phyloP scores from a whole-genome alignment of 1,284 basidiomycete species.

The Sporisorium scitamineum region DNA sequence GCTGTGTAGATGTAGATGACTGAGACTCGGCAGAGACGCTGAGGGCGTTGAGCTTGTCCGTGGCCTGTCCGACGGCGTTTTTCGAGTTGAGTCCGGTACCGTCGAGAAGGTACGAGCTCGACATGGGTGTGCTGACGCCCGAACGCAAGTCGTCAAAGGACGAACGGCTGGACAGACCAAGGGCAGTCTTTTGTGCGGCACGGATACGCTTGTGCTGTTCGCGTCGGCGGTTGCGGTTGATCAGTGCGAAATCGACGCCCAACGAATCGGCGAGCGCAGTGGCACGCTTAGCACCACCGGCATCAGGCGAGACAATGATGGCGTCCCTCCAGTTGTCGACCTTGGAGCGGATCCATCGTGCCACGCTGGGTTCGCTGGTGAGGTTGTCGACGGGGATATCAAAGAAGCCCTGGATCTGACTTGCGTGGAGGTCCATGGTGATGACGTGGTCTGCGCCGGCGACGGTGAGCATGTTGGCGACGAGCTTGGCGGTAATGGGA shows the following conservation, averaged over 20 bases:
- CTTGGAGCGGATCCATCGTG: constrained; percentile 80
- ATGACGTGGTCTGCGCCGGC: constrained; percentile 99
- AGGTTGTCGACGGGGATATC: constrained; percentile 97
- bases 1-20: constrained; percentile 8
- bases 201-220: constrained; percentile 61
- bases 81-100: constrained; percentile 36
- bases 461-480: constrained; percentile 95
- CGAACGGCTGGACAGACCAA: constrained; percentile 43
- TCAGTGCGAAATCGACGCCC: constrained; percentile 94
- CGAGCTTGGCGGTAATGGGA: constrained; percentile 97
- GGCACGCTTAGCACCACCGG: constrained; percentile 95
- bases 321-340: constrained; percentile 88
- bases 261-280: constrained; percentile 95
- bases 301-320: constrained; percentile 96
- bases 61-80: constrained; percentile 24
- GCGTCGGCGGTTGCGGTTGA: constrained; percentile 82
- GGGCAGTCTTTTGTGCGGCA: constrained; percentile 40
- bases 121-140: constrained; percentile 58
- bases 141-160: constrained; percentile 54
- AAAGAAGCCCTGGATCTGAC: constrained; percentile 99
- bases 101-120: constrained; percentile 54
- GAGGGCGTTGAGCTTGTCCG: constrained; percentile 46
- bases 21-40: constrained; percentile 34
- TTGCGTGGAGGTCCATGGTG: constrained; percentile 97
- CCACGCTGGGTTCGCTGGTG: constrained; percentile 62